Evolutionary conservation across 148 eudicot genomes (phyloP), one percentile per base, ranked within the genome.

Genomic region (Arctostaphylos glauca): DNA sequence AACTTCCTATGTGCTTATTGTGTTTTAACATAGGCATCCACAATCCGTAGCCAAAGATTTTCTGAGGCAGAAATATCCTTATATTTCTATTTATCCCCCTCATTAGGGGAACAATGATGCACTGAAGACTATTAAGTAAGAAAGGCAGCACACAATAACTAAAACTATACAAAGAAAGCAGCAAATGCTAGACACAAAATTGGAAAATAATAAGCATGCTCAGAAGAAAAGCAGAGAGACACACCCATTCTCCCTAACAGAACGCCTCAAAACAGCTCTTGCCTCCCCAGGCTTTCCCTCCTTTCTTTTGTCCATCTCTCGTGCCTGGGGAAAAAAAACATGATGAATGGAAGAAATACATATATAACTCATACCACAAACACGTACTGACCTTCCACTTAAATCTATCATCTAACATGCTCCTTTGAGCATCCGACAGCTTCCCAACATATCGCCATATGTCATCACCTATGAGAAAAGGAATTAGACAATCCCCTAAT

Each of bases 211-310:
- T 23, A 52, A 49, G 9, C 31, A 84, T 75, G 72, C 71, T 41
- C 2, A 79, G 56, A 4, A 50, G 7, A 80, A 53, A 66, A 62
- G 44, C 78, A 74, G 46, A 58, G 76, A 12, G 80, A 62, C 88
- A 84, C 83, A 96, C 99, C 97, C 99, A 81, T 93, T 96, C 73
- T 96, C 99, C 86, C 99, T 90, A 78, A 96, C 97, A 56, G 99
- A 92, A 81, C 98, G 99, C 85, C 99, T 89, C 59, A 91, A 77
- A 67, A 89, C 91, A 84, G 93, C 94, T 88, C 99, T 88, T 59
- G 92, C 95, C 84, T 96, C 99, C 58, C 99, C 99, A 83, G 99
- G 99, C 77, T 85, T 92, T 52, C 99, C 98, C 83, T 96, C 99
- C 86, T 89, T 93, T 81, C 98, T 90, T 84, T 90, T 93, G 78